Conservation (phyloP, 495 filamentous ascomycete genomes). For the Ascodesmis nigricans region DNA sequence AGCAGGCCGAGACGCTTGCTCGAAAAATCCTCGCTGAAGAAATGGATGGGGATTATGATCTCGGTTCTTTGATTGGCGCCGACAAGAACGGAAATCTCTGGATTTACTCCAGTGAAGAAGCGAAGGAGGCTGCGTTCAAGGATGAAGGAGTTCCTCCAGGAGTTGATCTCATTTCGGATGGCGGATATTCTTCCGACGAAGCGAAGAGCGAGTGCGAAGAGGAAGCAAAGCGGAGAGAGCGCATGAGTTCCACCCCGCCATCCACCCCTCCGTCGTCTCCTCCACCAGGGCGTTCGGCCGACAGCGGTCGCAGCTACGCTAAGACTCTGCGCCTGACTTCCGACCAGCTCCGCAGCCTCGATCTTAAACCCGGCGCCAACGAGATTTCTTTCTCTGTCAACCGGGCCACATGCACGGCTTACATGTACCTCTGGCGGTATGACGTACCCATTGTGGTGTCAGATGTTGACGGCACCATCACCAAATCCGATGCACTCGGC, state of each 20-base stretch:
- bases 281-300: slow-evolving; percentile 26
- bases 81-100: slow-evolving; percentile 91
- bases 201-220: slow-evolving; percentile 20
- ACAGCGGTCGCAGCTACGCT: slow-evolving; percentile 66
- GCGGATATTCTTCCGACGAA: slow-evolving; percentile 81
- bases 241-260: slow-evolving; percentile 37
- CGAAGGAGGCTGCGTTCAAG: slow-evolving; percentile 51
- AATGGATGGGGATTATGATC: slow-evolving; percentile 83
- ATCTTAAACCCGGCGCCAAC: slow-evolving; percentile 67
- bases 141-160: slow-evolving; percentile 29
- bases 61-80: slow-evolving; percentile 80
- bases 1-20: slow-evolving; percentile 76
- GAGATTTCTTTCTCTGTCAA: slow-evolving; percentile 92
- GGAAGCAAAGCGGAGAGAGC: slow-evolving; percentile 12
- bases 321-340: slow-evolving; percentile 94
- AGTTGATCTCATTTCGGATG: slow-evolving; percentile 43
- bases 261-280: slow-evolving; percentile 59
- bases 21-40: slow-evolving; percentile 93
- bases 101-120: slow-evolving; percentile 96
- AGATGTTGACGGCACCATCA: slow-evolving; percentile 97
- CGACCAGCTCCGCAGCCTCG: slow-evolving; percentile 73
- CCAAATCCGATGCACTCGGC: slow-evolving; percentile 92
- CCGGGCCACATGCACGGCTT: slow-evolving; percentile 69
- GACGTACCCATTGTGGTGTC: slow-evolving; percentile 88
- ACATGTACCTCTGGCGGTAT: slow-evolving; percentile 80